Base-by-base conservation (phyloP, 805 yeast genomes). In the Teunomyces pallodes region DNA sequence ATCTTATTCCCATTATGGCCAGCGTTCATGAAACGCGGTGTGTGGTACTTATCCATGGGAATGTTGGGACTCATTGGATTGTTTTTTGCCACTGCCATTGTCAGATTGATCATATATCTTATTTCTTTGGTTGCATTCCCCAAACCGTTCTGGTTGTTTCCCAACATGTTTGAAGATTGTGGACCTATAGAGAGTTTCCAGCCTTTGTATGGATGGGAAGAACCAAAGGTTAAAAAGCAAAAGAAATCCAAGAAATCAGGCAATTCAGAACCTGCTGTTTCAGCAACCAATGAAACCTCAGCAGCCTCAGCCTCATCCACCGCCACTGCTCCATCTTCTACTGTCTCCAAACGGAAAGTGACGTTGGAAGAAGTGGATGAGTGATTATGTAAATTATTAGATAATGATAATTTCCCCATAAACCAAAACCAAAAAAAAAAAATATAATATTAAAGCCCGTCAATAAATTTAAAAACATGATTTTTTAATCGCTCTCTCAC, bases 1-100 rank as follows among this genome's bases (percentile, higher is more conserved):
- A 82, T 87, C 31, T 72, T 87, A 60, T 94, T 90, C 83, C 99
- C 98, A 53, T 77, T 94, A 60, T 94, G 99, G 99, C 99, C 99
- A 26, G 61, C 74, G 32, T 82, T 85, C 67, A 83, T 94, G 94
- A 84, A 96, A 64, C 77, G 77, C 47, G 95, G 94, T 38, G 96
- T 89, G 29, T 94, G 96, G 87, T 94, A 90, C 65, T 64, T 90
- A 46, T 87, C 96, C 30, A 80, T 92, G 76, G 86, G 80, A 6
- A 69, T 84, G 46, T 70, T 94, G 53, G 90, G 87, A 0, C 68
- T 92, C 32, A 74, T 94, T 39, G 90, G 83, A 4, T 70, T 80
- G 42, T 86, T 94, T 67, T 86, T 94, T 55, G 86, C 69, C 16
- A 66, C 87, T 57, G 96, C 97, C 1, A 76, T 94, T 39, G 70